phyloP scores from a whole-genome alignment of 2,329 filamentous ascomycete genomes.

The Fusarium illudens region DNA sequence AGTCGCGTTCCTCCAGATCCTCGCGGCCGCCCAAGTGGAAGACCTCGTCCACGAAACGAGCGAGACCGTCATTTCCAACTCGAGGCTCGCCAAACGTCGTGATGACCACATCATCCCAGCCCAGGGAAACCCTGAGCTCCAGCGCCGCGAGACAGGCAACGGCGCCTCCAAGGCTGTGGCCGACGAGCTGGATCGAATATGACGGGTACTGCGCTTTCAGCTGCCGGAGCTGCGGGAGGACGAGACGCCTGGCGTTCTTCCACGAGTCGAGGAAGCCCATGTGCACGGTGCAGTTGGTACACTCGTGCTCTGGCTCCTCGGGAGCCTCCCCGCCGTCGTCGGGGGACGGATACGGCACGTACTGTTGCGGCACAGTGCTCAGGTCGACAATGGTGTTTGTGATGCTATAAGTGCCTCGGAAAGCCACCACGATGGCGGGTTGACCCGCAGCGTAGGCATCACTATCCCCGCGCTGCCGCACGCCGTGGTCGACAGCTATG shows the following conservation, averaged over 20 bases:
- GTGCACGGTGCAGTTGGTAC: constrained; percentile 90
- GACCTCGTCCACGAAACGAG: constrained; percentile 61
- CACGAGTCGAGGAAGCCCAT: constrained; percentile 89
- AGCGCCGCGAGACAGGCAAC: constrained; percentile 87
- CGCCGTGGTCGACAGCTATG: constrained; percentile 80
- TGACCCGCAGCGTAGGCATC: constrained; percentile 13
- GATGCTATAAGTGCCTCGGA: constrained; percentile 93
- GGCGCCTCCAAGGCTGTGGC: constrained; percentile 91
- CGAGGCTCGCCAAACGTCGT: constrained; percentile 94
- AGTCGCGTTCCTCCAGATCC: constrained; percentile 53
- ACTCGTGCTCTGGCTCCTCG: constrained; percentile 61
- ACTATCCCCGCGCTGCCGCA: constrained; percentile 27
- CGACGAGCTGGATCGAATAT: constrained; percentile 81
- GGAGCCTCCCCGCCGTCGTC: constrained; percentile 50
- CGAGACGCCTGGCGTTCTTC: constrained; percentile 73
- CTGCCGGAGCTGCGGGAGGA: constrained; percentile 72
- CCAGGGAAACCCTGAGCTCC: constrained; percentile 77
- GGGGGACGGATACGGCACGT: constrained; percentile 81
- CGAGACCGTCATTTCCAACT: constrained; percentile 66
- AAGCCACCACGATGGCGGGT: constrained; percentile 78
- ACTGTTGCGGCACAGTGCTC: constrained; percentile 87
- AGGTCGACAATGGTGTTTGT: constrained; percentile 91
- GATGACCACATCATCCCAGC: constrained; percentile 75
- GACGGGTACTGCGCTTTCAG: constrained; percentile 69
- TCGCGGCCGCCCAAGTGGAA: constrained; percentile 55